Evolutionary conservation across 116 monocot species (phyloP).

Genomic region (Dioscorea cayenensis): DNA sequence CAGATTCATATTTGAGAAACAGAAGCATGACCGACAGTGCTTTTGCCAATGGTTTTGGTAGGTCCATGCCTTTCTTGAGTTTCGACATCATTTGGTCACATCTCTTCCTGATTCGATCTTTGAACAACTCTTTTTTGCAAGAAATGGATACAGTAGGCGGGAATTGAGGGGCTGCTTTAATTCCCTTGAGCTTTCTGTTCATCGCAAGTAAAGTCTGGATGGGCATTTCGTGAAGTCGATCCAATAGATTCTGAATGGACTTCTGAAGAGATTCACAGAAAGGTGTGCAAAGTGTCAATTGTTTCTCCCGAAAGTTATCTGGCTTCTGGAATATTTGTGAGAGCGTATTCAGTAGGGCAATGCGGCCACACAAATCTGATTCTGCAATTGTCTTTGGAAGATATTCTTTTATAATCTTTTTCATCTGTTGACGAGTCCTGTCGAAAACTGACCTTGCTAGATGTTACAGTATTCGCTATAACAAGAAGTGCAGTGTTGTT

Average conservation of each 20-base stretch:
- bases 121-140: constrained; percentile 14
- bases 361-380: constrained; percentile 2
- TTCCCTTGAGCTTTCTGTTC: constrained; percentile 25
- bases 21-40: constrained; percentile 58
- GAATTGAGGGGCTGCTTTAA: constrained; percentile 23
- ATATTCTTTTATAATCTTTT: constrained; percentile 33
- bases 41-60: constrained; percentile 56
- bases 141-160: constrained; percentile 10
- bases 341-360: not conserved
- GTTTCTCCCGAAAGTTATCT: not conserved
- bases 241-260: not conserved
- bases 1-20: constrained; percentile 28
- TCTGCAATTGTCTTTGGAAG: constrained; percentile 21
- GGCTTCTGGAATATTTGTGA: too few relatives aligned
- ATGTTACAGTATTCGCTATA: constrained; percentile 30
- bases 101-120: constrained; percentile 21
- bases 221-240: not conserved
- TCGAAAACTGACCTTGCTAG: constrained; percentile 33
- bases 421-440: constrained; percentile 29
- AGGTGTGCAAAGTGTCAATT: not conserved
- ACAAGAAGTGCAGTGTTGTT: constrained; percentile 29
- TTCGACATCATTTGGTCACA: constrained; percentile 18
- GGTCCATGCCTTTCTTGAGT: constrained; percentile 25
- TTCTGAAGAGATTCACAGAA: not conserved
- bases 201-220: not conserved